A percentile compares a stretch with the other conserved stretches of the same genome.
Evolutionary conservation across 495 filamentous ascomycete genomes (phyloP).

Genomic region (Aspergillus steynii): DNA sequence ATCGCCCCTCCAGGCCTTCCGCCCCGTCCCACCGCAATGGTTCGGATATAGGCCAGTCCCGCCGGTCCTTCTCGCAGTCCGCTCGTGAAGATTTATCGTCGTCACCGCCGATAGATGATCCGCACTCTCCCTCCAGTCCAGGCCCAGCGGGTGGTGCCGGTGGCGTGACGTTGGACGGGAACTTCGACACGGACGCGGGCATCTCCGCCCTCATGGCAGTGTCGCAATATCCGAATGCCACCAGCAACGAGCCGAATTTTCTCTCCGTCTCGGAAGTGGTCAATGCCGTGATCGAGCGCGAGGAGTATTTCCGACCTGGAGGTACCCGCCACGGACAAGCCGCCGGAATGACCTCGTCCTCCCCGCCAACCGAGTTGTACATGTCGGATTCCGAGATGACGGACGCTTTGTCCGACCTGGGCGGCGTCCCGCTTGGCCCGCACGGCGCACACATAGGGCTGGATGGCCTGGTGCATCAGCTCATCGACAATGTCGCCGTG

Average conservation of each 20-base stretch:
- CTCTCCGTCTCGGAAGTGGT: constrained; percentile 30
- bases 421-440: constrained; percentile 22
- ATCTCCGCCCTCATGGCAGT: constrained; percentile 39
- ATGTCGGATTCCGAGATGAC: constrained; percentile 28
- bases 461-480: constrained; percentile 22
- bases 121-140: neutral
- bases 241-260: constrained; percentile 18
- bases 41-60: neutral
- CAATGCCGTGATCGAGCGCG: constrained; percentile 28
- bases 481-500: constrained; percentile 19
- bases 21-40: constrained; percentile 13
- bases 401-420: constrained; percentile 24
- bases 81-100: neutral
- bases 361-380: constrained; percentile 14
- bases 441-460: constrained; percentile 23
- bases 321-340: neutral
- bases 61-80: neutral
- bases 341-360: neutral
- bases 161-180: neutral
- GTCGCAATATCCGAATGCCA: constrained; percentile 30
- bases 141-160: neutral
- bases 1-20: constrained; percentile 8
- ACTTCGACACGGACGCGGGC: constrained; percentile 13
- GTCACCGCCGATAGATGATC: neutral
- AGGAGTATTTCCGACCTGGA: constrained; percentile 9